Base-by-base conservation (phyloP, 176 grass and related monocot species). In the Luzula sylvatica region DNA sequence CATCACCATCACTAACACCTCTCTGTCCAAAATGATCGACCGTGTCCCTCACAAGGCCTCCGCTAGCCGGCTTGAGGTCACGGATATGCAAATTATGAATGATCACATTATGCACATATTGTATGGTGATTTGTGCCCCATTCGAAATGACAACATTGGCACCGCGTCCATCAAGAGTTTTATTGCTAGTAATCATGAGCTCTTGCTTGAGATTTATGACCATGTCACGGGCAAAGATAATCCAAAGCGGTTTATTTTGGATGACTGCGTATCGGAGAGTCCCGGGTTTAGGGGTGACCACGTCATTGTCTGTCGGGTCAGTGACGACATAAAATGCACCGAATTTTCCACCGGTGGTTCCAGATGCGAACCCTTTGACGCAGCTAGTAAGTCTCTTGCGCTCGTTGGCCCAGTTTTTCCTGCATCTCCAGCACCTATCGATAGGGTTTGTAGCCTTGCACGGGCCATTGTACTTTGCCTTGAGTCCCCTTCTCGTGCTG, bases 371-470 rank as follows among this genome's bases (percentile, higher is more conserved):
- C 20, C 87, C 87, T 74, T 76, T 73, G 30, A 72, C 87, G 69
- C 87, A 94, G 25, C 28, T 61, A 3, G 78, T 77, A 39, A 94
- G 78, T 0, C 74, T 77, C 67, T 76, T 87, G 17, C 87, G 74
- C 30, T 82, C 60, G 48, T 55, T 72, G 15, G 52, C 74, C 87
- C 87, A 94, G 65, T 87, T 62, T 3, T 46, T n/a, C 3, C 74
- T 78, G 78, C 87, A 94, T 24, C 87, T 65, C 87, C 87, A 87
- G 62, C 87, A 94, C 17, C 82, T 67, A 78, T 94, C 87, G 78
- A 94, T 94, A 4, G 87, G 87, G 64, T 94, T 94, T 47, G 87
- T 94, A 56, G 82, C 87, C 13, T 1, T 0, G 78, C 87, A 94
- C 1, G 71, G 48, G 1, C 82, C 87, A 0, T 0, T 1, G 63